Percentiles rank a stretch among this genome's conserved stretches.
Evolutionary conservation across 805 yeast genomes (phyloP).

Genomic region (Metschnikowia koreensis): DNA sequence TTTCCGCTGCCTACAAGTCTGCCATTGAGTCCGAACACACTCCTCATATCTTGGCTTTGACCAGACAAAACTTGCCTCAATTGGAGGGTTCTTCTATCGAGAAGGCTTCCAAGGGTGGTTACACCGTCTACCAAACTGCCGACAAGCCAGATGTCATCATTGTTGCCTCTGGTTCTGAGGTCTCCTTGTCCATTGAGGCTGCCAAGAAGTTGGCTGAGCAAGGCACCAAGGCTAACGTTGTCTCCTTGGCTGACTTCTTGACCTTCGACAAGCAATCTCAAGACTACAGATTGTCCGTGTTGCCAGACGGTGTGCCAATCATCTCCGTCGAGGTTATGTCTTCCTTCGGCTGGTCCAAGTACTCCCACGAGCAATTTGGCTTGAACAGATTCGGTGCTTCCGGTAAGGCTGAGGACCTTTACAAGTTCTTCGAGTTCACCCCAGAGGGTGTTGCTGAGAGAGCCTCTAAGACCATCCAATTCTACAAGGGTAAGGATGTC

Average conservation of each 20-base stretch:
- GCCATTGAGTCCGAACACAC: conserved; percentile 61
- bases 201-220: conserved; percentile 64
- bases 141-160: conserved; percentile 68
- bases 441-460: conserved; percentile 89
- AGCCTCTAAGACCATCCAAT: conserved; percentile 74
- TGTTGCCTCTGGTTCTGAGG: conserved; percentile 94
- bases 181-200: conserved; percentile 76
- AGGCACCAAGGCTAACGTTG: conserved; percentile 77
- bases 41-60: conserved; percentile 72
- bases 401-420: conserved; percentile 81
- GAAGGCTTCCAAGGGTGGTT: conserved; percentile 94
- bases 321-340: conserved; percentile 92
- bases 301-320: conserved; percentile 94
- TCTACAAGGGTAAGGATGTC: conserved; percentile 74
- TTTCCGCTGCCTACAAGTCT: conserved; percentile 74
- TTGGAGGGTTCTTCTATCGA: conserved; percentile 89
- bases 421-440: conserved; percentile 84
- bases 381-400: conserved; percentile 95
- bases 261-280: conserved; percentile 82
- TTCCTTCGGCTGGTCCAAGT: conserved; percentile 89
- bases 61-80: conserved; percentile 90
- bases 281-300: conserved; percentile 78
- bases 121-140: conserved; percentile 49
- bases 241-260: conserved; percentile 89
- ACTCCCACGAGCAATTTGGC: conserved; percentile 96